Percentiles rank a stretch among this genome's conserved stretches.
Conservation (phyloP, 768 basidiomycete genomes). For the Calocybe cyanea region DNA sequence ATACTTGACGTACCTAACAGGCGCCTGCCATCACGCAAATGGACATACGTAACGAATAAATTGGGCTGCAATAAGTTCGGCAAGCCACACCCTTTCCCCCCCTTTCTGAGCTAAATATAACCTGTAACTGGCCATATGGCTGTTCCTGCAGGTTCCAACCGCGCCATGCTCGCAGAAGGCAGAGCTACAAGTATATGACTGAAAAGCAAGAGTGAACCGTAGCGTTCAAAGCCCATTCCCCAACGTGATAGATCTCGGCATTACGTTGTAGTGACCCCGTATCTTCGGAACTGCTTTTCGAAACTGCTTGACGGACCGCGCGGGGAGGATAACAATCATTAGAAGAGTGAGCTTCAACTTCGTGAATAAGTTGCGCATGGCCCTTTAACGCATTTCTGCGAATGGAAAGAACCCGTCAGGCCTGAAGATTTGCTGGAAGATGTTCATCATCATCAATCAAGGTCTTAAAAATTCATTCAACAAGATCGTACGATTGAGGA, state of each 20-base stretch:
- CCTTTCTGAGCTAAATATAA: background rate
- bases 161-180: too few relatives aligned
- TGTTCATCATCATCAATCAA: background rate
- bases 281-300: too few relatives aligned
- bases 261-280: too few relatives aligned
- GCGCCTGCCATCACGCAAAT: background rate
- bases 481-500: background rate
- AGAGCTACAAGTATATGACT: too few relatives aligned
- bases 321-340: too few relatives aligned
- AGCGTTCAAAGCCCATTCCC: too few relatives aligned
- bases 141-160: too few relatives aligned
- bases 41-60: background rate
- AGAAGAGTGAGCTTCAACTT: background rate
- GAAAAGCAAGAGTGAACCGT: too few relatives aligned
- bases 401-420: constrained; percentile 1
- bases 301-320: too few relatives aligned
- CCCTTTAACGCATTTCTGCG: background rate
- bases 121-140: too few relatives aligned
- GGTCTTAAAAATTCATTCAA: background rate
- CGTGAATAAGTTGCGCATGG: background rate
- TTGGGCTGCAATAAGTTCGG: background rate
- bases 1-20: background rate
- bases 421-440: background rate
- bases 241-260: too few relatives aligned
- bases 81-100: background rate